Conservation (phyloP, 2,329 filamentous ascomycete species). For the Fusarium sp. region DNA sequence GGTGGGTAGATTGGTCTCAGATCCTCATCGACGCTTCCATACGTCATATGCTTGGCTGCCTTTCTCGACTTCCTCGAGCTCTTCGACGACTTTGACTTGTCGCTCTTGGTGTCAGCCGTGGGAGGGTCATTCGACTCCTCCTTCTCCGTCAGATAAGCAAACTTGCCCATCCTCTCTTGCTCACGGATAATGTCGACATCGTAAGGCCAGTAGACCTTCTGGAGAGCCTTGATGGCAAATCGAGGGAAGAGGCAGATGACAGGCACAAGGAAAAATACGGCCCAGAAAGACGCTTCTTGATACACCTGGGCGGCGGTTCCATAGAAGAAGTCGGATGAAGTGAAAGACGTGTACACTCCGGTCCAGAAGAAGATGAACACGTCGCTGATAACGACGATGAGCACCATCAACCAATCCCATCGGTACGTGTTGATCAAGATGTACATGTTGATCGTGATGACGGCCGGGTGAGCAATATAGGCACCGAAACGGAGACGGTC, state of each 20-base stretch:
- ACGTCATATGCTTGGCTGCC: constrained; percentile 67
- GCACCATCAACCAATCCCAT: constrained; percentile 96
- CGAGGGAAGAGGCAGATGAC: constrained; percentile 88
- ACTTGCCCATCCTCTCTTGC: constrained; percentile 86
- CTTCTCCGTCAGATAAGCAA: constrained; percentile 72
- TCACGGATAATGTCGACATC: constrained; percentile 97
- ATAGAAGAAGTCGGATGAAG: constrained; percentile 72
- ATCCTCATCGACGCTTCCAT: constrained; percentile 83
- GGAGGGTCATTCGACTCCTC: constrained; percentile 50
- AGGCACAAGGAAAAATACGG: constrained; percentile 81
- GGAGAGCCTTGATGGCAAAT: constrained; percentile 86
- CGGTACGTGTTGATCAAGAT: constrained; percentile 96
- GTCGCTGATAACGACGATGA: constrained; percentile 85
- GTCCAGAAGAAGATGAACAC: constrained; percentile 97
- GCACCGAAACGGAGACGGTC: constrained; percentile 89
- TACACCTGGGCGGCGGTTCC: constrained; percentile 84
- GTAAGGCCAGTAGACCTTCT: constrained; percentile 93
- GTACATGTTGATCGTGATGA: constrained; percentile 92
- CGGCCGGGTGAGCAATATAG: constrained; percentile 85
- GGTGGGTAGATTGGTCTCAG: constrained; percentile 93
- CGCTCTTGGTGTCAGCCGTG: constrained; percentile 55
- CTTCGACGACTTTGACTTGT: constrained; percentile 69
- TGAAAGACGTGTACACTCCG: constrained; percentile 77
- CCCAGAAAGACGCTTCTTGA: constrained; percentile 87
- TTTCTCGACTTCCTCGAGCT: constrained; percentile 56